A percentile compares a stretch with the other conserved stretches of the same genome.
phyloP scores from a whole-genome alignment of 768 basidiomycete genomes.

The Tricholoma flavovirens region DNA sequence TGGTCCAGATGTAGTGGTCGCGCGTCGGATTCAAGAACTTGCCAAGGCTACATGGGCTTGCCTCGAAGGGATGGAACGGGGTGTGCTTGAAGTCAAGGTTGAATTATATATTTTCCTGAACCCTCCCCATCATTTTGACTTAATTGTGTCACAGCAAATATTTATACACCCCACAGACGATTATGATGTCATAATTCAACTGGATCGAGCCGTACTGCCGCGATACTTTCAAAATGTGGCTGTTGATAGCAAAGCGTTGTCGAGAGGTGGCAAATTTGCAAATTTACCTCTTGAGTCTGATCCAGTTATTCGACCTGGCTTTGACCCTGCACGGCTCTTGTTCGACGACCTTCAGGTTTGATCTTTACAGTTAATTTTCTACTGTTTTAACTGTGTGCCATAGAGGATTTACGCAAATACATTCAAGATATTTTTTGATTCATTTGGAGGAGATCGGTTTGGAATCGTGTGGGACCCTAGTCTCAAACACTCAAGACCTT shows the following conservation, averaged over 20 bases:
- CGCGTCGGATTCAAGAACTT: conserved; percentile 63
- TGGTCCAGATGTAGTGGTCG: conserved; percentile 66
- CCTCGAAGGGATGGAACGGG: conserved; percentile 47
- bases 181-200: conserved; percentile 80
- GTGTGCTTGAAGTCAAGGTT: conserved; percentile 57
- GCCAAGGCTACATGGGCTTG: conserved; percentile 66
- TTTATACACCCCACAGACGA: conserved; percentile 80
- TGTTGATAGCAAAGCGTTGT: conserved; percentile 43
- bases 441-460: conserved; percentile 70
- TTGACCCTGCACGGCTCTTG: conserved; percentile 70
- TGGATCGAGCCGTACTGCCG: conserved; percentile 59
- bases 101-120: background rate
- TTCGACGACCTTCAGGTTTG: conserved; percentile 70
- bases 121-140: background rate
- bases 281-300: conserved; percentile 32
- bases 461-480: conserved; percentile 86
- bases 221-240: conserved; percentile 70
- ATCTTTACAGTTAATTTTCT: background rate
- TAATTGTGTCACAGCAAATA: conserved; percentile 47
- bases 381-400: conserved; percentile 1
- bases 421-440: conserved; percentile 80
- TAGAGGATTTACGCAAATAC: conserved; percentile 72
- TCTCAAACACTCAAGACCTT: conserved; percentile 53
- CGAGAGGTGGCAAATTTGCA: conserved; percentile 36
- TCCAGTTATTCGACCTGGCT: conserved; percentile 51